Conservation (phyloP, 306 rosid species). For the Rosa rugosa region DNA sequence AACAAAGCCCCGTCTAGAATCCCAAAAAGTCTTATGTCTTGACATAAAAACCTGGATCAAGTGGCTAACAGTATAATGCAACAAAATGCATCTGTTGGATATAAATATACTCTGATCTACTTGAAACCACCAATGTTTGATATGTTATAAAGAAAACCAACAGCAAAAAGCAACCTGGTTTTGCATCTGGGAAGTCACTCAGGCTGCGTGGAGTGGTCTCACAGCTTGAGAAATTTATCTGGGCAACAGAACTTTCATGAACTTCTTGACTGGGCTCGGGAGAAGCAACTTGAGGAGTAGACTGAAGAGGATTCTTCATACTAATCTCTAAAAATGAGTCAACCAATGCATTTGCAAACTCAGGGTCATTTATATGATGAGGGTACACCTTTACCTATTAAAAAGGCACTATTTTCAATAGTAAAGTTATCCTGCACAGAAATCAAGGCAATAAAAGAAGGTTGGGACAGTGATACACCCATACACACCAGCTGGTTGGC, state of each 20-base stretch:
- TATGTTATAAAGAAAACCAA: not conserved
- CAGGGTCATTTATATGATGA: conserved; percentile 79
- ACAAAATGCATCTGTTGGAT: not conserved
- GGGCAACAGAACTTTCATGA: conserved; percentile 33
- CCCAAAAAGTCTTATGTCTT: not conserved
- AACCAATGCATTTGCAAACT: conserved; percentile 74
- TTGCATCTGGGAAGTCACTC: conserved; percentile 81
- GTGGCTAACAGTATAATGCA: not conserved
- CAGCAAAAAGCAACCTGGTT: conserved; percentile 56
- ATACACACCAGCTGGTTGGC: conserved; percentile 9
- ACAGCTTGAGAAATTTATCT: conserved; percentile 30
- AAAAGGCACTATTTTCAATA: conserved; percentile 13
- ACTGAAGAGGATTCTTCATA: conserved; percentile 33
- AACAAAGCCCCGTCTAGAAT: not conserved
- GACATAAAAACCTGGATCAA: not conserved
- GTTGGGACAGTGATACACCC: not conserved
- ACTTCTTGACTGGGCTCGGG: conserved; percentile 37
- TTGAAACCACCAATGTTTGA: not conserved
- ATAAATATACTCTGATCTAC: not conserved
- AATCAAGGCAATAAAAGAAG: conserved; percentile 15
- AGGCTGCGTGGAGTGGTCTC: conserved; percentile 44
- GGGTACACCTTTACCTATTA: conserved; percentile 72
- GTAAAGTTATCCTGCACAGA: conserved; percentile 9
- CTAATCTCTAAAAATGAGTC: conserved; percentile 74
- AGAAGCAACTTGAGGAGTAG: conserved; percentile 32